Conservation (phyloP, 2,329 filamentous ascomycete species). For the Fusarium coffeatum region DNA sequence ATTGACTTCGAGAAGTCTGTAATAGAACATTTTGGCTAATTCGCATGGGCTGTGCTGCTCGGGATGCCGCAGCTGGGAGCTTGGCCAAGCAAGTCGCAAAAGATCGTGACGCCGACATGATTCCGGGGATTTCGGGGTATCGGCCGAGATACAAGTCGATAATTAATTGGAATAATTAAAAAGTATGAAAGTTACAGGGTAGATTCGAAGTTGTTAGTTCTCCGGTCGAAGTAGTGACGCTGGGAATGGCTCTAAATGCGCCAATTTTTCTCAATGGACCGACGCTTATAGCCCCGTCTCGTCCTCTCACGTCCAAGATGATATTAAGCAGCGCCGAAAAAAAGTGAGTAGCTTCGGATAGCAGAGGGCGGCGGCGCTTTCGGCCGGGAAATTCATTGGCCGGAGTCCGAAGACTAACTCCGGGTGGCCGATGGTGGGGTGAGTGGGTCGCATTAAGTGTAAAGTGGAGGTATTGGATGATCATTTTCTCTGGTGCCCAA, state of each 20-base stretch:
- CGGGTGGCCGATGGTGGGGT: conserved; percentile 38
- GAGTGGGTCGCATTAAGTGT: conserved; percentile 12
- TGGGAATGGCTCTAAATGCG: conserved; percentile 27
- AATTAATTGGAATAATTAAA: conserved; percentile 8
- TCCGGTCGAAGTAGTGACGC: conserved; percentile 21
- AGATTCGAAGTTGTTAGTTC: conserved; percentile 10
- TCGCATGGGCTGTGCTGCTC: conserved; percentile 46
- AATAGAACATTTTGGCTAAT: conserved; percentile 26
- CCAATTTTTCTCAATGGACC: conserved; percentile 47
- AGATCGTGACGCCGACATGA: conserved; percentile 51
- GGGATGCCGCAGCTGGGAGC: conserved; percentile 48
- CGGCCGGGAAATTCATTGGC: conserved; percentile 52
- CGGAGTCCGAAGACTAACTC: conserved; percentile 46
- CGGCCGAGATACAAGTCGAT: conserved; percentile 14
- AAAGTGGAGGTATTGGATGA: conserved; percentile 41
- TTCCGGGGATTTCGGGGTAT: conserved; percentile 31
- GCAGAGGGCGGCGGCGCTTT: conserved; percentile 41
- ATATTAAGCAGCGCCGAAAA: conserved; percentile 47
- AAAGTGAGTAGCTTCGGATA: conserved; percentile 47
- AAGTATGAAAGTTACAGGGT: conserved; percentile 6
- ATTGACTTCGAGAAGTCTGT: conserved; percentile 39
- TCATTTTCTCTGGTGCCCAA: conserved; percentile 47
- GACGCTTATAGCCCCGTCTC: conserved; percentile 39
- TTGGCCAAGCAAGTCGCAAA: conserved; percentile 50
- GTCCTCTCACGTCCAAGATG: conserved; percentile 50